Evolutionary conservation across 2,329 filamentous ascomycete genomes (phyloP).

Genomic region (Aspergillus sp.): DNA sequence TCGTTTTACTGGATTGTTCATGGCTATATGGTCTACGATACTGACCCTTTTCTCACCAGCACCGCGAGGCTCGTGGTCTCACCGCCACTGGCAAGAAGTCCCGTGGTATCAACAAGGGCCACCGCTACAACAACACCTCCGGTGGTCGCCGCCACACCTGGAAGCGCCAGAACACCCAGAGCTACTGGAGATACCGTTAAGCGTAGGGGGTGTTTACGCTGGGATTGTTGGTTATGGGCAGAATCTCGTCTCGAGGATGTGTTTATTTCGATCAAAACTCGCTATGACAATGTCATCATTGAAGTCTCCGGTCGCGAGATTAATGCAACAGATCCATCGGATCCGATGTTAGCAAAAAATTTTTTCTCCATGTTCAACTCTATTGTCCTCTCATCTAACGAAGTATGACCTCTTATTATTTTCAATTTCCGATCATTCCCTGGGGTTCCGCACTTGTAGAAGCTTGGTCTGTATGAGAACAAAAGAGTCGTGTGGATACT

Average conservation of each 20-base stretch:
- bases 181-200: conserved; percentile 94
- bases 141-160: conserved; percentile 99
- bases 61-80: conserved; percentile 95
- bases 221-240: conserved; percentile 25
- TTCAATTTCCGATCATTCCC: conserved; percentile 10
- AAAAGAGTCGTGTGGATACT: too few species aligned
- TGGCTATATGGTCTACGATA: background rate
- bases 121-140: conserved; percentile 97
- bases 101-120: conserved; percentile 98
- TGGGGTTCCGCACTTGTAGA: conserved; percentile 4
- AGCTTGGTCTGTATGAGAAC: background rate
- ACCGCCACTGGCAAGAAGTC: conserved; percentile 99
- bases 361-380: conserved; percentile 26
- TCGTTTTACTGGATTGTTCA: conserved; percentile 11
- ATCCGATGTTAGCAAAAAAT: conserved; percentile 36
- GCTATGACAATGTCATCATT: conserved; percentile 22
- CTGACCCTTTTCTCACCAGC: conserved; percentile 45
- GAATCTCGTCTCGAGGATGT: conserved; percentile 27
- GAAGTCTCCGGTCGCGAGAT: conserved; percentile 25
- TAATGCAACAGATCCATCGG: conserved; percentile 32
- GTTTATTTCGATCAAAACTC: conserved; percentile 30
- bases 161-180: conserved; percentile 99
- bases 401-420: conserved; percentile 32
- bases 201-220: conserved; percentile 20
- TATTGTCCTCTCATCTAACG: conserved; percentile 28